Percentiles rank a stretch among this genome's conserved stretches.
Conservation (phyloP, 345 rosid genomes). For the Syzygium grande region DNA sequence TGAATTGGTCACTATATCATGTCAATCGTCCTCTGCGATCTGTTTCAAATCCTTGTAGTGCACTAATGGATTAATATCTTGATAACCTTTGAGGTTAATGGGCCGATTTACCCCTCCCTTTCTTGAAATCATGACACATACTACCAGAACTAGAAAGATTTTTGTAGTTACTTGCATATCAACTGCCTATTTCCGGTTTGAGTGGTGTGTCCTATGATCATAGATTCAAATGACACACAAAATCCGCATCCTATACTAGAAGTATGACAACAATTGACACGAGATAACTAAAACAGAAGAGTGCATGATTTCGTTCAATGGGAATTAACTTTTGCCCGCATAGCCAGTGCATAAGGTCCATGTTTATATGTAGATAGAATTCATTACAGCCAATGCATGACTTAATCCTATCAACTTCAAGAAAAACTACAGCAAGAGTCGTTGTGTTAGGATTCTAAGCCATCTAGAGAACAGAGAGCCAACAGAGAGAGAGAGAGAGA, state of each 20-base stretch:
- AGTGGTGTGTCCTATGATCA: background rate
- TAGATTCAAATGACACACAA: background rate
- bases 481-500: background rate
- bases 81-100: background rate
- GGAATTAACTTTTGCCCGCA: background rate
- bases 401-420: background rate
- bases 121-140: background rate
- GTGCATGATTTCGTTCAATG: background rate
- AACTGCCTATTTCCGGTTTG: background rate
- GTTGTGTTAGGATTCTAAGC: background rate
- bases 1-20: background rate
- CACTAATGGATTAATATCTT: background rate
- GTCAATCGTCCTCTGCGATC: background rate
- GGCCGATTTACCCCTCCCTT: background rate
- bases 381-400: background rate
- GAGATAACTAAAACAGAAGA: background rate
- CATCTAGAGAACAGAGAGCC: background rate
- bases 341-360: background rate
- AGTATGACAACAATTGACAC: background rate
- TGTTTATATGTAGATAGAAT: background rate
- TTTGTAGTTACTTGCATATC: background rate
- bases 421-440: background rate
- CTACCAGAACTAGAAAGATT: background rate
- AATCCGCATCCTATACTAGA: background rate
- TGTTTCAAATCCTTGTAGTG: background rate